Conservation (phyloP, 2,329 filamentous ascomycete species). For the Penicillium griseofulvum region DNA sequence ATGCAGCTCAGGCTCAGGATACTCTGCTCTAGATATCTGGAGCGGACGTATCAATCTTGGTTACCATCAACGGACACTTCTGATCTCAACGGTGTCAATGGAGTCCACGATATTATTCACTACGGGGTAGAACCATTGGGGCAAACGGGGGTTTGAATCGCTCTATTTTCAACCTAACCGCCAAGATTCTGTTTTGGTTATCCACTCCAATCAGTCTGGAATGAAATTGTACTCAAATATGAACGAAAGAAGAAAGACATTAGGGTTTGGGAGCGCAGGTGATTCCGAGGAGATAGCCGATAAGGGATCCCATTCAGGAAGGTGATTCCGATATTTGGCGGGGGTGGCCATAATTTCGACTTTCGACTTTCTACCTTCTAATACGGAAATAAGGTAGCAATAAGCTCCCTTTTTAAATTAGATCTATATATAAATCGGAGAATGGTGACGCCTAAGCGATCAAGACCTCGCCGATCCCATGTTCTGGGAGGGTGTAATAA, state of each 20-base stretch:
- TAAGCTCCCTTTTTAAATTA: slow-evolving; percentile 1
- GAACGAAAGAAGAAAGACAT: not conserved
- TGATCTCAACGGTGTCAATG: not conserved
- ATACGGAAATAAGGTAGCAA: not conserved
- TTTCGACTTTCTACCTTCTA: not conserved
- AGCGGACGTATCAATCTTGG: not conserved
- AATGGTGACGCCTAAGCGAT: slow-evolving; percentile 15
- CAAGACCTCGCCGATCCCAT: slow-evolving; percentile 28
- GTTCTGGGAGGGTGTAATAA: slow-evolving; percentile 35
- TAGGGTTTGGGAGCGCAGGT: not conserved
- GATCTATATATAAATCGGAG: not conserved
- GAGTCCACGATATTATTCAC: not conserved
- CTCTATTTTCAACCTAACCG: not conserved
- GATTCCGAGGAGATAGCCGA: slow-evolving; percentile 1
- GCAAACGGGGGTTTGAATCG: not conserved
- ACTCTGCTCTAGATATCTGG: not conserved
- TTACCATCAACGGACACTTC: not conserved
- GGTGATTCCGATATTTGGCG: slow-evolving; percentile 12
- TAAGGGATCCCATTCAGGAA: slow-evolving; percentile 1
- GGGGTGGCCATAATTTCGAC: slow-evolving; percentile 3
- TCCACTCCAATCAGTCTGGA: not conserved
- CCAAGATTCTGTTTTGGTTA: not conserved
- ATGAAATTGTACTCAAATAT: not conserved
- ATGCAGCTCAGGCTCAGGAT: not conserved
- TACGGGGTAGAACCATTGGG: not conserved